A percentile compares a stretch with the other conserved stretches of the same genome.
Evolutionary conservation across 1,284 basidiomycete genomes (phyloP).

Genomic region (Ustilago hordei): DNA sequence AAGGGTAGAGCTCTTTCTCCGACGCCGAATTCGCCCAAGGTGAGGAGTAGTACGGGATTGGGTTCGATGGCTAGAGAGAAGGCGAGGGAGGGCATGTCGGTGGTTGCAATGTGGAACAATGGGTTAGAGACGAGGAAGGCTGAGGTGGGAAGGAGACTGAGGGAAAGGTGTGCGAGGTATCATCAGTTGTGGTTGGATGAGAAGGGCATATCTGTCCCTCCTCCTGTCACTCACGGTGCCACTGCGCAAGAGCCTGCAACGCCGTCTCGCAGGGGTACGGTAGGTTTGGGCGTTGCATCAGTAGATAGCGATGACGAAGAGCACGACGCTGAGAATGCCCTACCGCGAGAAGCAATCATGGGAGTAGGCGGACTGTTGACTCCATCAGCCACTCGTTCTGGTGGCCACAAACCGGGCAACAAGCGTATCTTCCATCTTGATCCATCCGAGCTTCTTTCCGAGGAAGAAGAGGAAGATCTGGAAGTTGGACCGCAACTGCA

Average conservation of each 20-base stretch:
- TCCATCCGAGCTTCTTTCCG: conserved; percentile 28
- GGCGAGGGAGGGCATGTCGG: conserved; percentile 55
- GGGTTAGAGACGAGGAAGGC: conserved; percentile 61
- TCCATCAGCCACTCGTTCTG: conserved; percentile 40
- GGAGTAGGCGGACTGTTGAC: conserved; percentile 43
- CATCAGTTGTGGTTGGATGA: conserved; percentile 56
- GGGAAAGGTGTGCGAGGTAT: conserved; percentile 40
- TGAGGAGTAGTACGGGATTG: conserved; percentile 11
- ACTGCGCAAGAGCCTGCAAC: conserved; percentile 11
- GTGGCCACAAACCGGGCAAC: conserved; percentile 34
- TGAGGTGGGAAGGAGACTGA: conserved; percentile 52
- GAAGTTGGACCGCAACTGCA: neutral
- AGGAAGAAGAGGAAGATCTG: conserved; percentile 30
- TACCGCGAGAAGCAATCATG: conserved; percentile 79
- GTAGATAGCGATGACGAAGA: conserved; percentile 82
- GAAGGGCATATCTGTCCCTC: conserved; percentile 25
- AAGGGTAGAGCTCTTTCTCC: conserved; percentile 4
- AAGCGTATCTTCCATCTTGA: conserved; percentile 44
- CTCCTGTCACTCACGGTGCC: conserved; percentile 4
- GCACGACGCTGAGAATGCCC: conserved; percentile 74
- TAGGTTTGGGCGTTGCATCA: conserved; percentile 66
- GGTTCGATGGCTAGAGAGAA: conserved; percentile 17
- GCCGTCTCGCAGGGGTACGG: conserved; percentile 14
- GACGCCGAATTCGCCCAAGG: conserved; percentile 17
- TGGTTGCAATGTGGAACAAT: conserved; percentile 66